phyloP scores from a whole-genome alignment of 768 basidiomycete species.

The Termitomyces sp. region DNA sequence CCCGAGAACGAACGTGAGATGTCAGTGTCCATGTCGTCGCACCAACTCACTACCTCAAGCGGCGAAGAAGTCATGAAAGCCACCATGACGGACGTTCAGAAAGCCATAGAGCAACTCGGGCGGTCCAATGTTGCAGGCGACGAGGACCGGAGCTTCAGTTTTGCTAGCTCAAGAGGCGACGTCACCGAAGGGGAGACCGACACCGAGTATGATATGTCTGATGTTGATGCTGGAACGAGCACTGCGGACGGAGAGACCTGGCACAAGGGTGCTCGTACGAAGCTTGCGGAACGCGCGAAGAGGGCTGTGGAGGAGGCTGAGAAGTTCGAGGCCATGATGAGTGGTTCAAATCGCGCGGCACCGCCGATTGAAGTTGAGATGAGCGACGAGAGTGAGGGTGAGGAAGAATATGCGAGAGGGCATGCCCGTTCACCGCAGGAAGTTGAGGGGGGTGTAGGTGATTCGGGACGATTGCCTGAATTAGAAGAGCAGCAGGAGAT shows the following conservation, averaged over 20 bases:
- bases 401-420: constrained; percentile 41
- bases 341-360: constrained; percentile 24
- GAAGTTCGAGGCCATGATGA: constrained; percentile 38
- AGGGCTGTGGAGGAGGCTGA: constrained; percentile 56
- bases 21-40: constrained; percentile 13
- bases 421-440: constrained; percentile 65
- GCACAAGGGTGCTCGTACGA: constrained; percentile 61
- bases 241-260: constrained; percentile 38
- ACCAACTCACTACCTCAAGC: constrained; percentile 16
- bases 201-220: constrained; percentile 45
- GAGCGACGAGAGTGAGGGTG: constrained; percentile 77
- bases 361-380: constrained; percentile 74
- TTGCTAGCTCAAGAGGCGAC: constrained; percentile 60
- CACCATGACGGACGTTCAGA: constrained; percentile 86
- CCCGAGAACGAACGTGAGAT: constrained; percentile 19
- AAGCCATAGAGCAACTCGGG: constrained; percentile 85
- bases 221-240: constrained; percentile 26
- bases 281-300: constrained; percentile 66
- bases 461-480: neutral
- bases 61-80: constrained; percentile 71
- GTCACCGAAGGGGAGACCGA: constrained; percentile 57
- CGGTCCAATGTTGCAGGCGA: constrained; percentile 37
- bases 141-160: constrained; percentile 69
- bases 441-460: neutral
- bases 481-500: neutral